Evolutionary conservation across 306 rosid species (phyloP).

Genomic region (Pachyrhizus erosus): DNA sequence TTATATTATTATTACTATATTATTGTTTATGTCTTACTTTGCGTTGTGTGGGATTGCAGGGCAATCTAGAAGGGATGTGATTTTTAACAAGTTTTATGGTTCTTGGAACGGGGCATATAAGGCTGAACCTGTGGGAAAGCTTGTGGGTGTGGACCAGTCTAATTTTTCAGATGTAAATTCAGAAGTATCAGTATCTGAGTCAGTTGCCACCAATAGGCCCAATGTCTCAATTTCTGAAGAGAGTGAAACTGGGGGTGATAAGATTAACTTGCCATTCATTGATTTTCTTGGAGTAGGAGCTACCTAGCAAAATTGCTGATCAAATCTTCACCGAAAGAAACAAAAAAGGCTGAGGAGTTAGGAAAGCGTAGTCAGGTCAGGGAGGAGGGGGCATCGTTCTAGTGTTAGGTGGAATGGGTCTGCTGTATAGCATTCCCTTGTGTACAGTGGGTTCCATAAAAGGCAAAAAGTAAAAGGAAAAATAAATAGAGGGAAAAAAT

Average conservation of each 20-base stretch:
- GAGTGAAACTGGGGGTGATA: conserved; percentile 43
- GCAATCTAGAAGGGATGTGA: conserved; percentile 26
- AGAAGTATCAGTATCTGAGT: conserved; percentile 75
- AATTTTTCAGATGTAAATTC: conserved; percentile 80
- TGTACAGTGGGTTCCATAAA: conserved; percentile 69
- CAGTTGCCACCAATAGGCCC: conserved; percentile 62
- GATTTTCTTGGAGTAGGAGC: conserved; percentile 97
- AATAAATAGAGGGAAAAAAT: conserved; percentile 5
- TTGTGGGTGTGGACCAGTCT: conserved; percentile 54
- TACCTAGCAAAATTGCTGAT: conserved; percentile 36
- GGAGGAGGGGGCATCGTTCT: background rate
- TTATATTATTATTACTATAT: too few relatives aligned
- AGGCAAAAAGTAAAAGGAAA: conserved; percentile 44
- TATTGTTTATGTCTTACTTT: background rate
- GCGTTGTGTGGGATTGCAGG: conserved; percentile 46
- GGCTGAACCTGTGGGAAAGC: conserved; percentile 41
- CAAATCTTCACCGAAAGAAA: conserved; percentile 18
- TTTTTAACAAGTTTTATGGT: background rate
- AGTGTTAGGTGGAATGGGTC: conserved; percentile 35
- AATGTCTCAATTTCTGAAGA: conserved; percentile 54
- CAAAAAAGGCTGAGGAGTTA: conserved; percentile 18
- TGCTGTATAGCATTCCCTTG: conserved; percentile 37
- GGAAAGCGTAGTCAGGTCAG: conserved; percentile 32
- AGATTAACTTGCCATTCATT: conserved; percentile 61
- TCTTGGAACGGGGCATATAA: too few relatives aligned